A percentile compares a stretch with the other conserved stretches of the same genome.
These are phyloP conservation scores for Neurospora sublineolata DNA, from an alignment of 495 filamentous ascomycete genomes.

Conservation along the genomic window DNA sequence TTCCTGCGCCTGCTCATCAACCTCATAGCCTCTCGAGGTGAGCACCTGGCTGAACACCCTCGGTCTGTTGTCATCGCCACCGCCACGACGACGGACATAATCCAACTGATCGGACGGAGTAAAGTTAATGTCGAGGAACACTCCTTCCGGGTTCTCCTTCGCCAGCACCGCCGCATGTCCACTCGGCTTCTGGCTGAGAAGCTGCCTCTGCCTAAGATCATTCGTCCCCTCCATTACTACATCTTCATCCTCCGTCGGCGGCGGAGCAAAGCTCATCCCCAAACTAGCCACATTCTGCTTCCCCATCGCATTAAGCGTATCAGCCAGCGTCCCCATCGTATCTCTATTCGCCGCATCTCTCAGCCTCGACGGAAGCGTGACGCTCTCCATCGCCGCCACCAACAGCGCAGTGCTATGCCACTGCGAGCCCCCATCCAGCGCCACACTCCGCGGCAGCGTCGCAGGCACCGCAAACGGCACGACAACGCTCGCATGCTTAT, in stretches of 20 bases:
- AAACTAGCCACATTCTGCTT: constrained; percentile 72
- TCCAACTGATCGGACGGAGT: constrained; percentile 19
- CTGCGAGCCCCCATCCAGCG: constrained; percentile 50
- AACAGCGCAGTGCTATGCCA: constrained; percentile 81
- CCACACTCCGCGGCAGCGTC: constrained; percentile 46
- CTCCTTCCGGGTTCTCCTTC: constrained; percentile 10
- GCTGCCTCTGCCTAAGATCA: background rate
- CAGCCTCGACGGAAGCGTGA: constrained; percentile 66
- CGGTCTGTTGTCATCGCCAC: constrained; percentile 6
- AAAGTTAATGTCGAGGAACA: constrained; percentile 17
- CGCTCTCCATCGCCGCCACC: constrained; percentile 65
- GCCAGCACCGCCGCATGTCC: background rate
- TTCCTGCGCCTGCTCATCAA: constrained; percentile 3
- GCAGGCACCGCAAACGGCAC: constrained; percentile 58
- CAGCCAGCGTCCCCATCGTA: constrained; percentile 52
- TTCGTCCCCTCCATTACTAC: background rate
- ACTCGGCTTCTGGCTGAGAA: background rate
- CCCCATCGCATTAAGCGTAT: constrained; percentile 62
- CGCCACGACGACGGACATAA: background rate
- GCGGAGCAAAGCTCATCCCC: constrained; percentile 36
- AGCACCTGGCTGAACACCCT: constrained; percentile 23
- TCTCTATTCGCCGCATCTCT: constrained; percentile 39
- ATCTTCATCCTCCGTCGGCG: constrained; percentile 7
- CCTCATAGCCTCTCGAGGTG: constrained; percentile 9
- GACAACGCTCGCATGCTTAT: constrained; percentile 63